These are phyloP conservation scores for Gnaphalium uliginosum DNA, from an alignment of 129 eudicot species.

Conservation along the genomic window DNA sequence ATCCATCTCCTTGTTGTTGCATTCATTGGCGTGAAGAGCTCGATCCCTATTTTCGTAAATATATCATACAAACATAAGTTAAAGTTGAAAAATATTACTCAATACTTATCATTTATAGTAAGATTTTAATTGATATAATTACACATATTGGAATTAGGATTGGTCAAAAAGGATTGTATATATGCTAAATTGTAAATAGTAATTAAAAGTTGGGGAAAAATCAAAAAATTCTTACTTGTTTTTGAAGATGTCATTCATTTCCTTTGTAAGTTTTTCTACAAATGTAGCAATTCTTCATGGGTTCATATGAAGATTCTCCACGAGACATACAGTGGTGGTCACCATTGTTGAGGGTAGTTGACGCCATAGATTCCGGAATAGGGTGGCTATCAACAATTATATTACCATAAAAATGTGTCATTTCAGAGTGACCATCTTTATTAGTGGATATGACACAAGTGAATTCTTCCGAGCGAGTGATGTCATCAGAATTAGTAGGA, in stretches of 20 bases:
- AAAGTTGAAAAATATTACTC: background rate
- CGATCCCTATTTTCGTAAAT: background rate
- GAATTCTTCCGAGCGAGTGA: constrained; percentile 21
- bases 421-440: background rate
- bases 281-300: constrained; percentile 26
- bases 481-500: constrained; percentile 1
- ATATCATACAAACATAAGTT: background rate
- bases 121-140: too few relatives aligned
- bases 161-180: too few relatives aligned
- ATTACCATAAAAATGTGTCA: constrained; percentile 25
- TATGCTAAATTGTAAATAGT: too few relatives aligned
- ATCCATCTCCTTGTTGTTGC: background rate
- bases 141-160: too few relatives aligned
- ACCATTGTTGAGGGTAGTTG: background rate
- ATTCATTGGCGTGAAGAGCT: background rate
- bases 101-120: too few relatives aligned
- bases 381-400: constrained; percentile 18
- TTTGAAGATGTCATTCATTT: constrained; percentile 4
- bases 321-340: background rate
- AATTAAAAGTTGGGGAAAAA: too few relatives aligned
- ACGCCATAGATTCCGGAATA: constrained; percentile 5
- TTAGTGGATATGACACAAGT: constrained; percentile 29
- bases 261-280: constrained; percentile 6
- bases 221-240: constrained; percentile 4
- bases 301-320: constrained; percentile 10